phyloP scores from a whole-genome alignment of 257 asterid genomes.

The Plantago major region DNA sequence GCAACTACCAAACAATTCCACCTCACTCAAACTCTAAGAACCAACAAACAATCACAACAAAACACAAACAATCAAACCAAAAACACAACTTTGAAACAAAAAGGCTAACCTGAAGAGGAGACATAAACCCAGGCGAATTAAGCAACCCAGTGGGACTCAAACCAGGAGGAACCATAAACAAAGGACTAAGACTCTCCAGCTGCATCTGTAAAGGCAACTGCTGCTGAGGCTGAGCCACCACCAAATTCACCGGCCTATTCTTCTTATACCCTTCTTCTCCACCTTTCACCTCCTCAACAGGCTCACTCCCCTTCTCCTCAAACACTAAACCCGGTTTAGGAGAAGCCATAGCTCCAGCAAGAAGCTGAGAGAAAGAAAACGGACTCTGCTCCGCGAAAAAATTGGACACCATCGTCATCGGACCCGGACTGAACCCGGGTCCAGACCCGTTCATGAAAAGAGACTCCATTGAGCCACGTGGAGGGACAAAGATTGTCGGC shows the following conservation, averaged over 20 bases:
- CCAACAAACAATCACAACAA: neutral
- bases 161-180: slow-evolving; percentile 67
- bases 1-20: neutral
- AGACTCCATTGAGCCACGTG: slow-evolving; percentile 50
- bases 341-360: slow-evolving; percentile 89
- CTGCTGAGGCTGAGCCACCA: slow-evolving; percentile 51
- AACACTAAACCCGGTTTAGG: slow-evolving; percentile 36
- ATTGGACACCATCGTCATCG: slow-evolving; percentile 52
- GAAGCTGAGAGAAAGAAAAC: slow-evolving; percentile 72
- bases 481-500: slow-evolving; percentile 54
- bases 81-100: neutral
- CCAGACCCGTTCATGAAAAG: slow-evolving; percentile 35
- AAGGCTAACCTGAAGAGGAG: slow-evolving; percentile 73
- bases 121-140: slow-evolving; percentile 76
- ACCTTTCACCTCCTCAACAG: slow-evolving; percentile 21
- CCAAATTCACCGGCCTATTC: slow-evolving; percentile 65
- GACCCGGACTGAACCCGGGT: slow-evolving; percentile 65
- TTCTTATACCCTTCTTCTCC: slow-evolving; percentile 57
- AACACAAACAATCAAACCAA: neutral
- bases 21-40: slow-evolving; percentile 2
- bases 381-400: slow-evolving; percentile 60
- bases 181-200: slow-evolving; percentile 45
- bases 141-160: slow-evolving; percentile 77
- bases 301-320: slow-evolving; percentile 9
- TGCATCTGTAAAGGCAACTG: slow-evolving; percentile 18